Conservation (phyloP, 768 basidiomycete species). For the Amanita pseudoporphyria region DNA sequence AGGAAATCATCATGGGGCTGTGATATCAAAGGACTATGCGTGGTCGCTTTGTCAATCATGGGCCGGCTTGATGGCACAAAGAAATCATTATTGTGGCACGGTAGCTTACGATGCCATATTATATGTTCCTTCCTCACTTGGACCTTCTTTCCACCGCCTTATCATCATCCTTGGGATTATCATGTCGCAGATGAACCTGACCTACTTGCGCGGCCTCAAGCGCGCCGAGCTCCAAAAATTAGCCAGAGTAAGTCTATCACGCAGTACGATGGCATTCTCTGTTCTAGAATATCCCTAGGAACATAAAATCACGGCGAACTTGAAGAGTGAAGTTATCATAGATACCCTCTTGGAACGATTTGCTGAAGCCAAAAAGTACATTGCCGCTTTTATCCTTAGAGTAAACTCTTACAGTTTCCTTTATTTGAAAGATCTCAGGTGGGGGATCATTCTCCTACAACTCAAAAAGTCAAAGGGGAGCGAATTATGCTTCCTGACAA, state of each 20-base stretch:
- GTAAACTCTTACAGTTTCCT: background rate
- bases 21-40: too few relatives aligned
- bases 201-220: conserved; percentile 6
- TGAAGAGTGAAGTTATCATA: conserved; percentile 13
- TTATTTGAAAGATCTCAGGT: background rate
- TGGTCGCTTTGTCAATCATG: background rate
- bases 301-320: conserved; percentile 16
- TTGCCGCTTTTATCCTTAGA: background rate
- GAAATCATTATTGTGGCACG: background rate
- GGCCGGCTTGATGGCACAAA: background rate
- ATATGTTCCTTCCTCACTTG: too few relatives aligned
- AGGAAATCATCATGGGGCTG: too few relatives aligned
- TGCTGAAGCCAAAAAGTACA: background rate
- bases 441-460: background rate
- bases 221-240: conserved; percentile 13
- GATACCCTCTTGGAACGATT: conserved; percentile 9
- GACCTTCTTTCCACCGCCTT: background rate
- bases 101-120: background rate
- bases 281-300: conserved; percentile 6
- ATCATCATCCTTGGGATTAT: background rate
- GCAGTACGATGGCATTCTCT: background rate
- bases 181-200: conserved; percentile 5
- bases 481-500: too few relatives aligned
- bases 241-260: conserved; percentile 11
- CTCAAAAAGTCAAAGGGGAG: background rate